phyloP scores from a whole-genome alignment of 108 stramenopile species.

The Seminavis robusta region DNA sequence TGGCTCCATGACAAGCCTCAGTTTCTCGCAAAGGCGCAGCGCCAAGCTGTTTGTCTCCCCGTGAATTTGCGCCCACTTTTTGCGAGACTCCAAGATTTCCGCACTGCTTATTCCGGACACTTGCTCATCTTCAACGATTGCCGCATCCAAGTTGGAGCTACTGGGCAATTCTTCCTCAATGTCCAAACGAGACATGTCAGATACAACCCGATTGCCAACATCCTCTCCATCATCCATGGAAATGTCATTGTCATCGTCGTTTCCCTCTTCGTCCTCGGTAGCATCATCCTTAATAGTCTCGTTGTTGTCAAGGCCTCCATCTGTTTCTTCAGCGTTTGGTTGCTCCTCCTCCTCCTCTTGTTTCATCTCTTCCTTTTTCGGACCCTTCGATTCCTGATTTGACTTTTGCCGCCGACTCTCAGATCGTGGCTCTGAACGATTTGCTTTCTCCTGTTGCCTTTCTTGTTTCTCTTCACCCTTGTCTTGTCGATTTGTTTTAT shows the following conservation, averaged over 20 bases:
- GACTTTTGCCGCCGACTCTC: slow-evolving; percentile 5
- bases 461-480: slow-evolving; percentile 35
- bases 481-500: slow-evolving; percentile 41
- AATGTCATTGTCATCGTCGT: background rate
- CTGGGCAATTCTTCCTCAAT: slow-evolving; percentile 13
- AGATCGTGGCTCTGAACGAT: too few relatives aligned
- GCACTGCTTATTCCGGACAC: slow-evolving; percentile 28
- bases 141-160: background rate
- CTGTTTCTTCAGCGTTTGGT: slow-evolving; percentile 12
- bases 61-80: slow-evolving; percentile 63
- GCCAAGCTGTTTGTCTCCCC: slow-evolving; percentile 76
- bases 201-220: slow-evolving; percentile 24
- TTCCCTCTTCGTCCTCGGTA: slow-evolving; percentile 1
- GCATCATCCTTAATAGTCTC: slow-evolving; percentile 12
- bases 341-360: slow-evolving; percentile 22
- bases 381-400: slow-evolving; percentile 7
- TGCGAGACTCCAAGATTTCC: slow-evolving; percentile 49
- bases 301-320: slow-evolving; percentile 22
- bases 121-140: slow-evolving; percentile 39
- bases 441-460: too few relatives aligned
- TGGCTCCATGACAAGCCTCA: slow-evolving; percentile 95
- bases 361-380: slow-evolving; percentile 17
- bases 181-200: slow-evolving; percentile 39
- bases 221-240: background rate
- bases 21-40: slow-evolving; percentile 94